A percentile compares a stretch with the other conserved stretches of the same genome.
Conservation (phyloP, 331 rosid species). For the Cydonia oblonga region DNA sequence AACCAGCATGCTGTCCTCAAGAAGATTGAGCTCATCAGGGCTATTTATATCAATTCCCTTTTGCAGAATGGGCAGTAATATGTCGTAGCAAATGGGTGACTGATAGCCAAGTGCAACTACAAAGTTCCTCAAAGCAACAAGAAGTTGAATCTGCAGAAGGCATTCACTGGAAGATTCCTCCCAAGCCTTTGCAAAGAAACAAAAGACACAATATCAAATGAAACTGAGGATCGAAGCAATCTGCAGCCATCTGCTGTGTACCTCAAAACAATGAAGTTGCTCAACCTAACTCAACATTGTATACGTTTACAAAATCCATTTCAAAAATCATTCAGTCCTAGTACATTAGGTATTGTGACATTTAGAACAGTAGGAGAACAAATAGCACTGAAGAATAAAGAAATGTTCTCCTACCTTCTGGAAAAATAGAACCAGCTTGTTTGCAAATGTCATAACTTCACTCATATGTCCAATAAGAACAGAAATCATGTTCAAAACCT, state of each 20-base stretch:
- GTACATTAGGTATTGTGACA: not conserved
- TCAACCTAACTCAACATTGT: not conserved
- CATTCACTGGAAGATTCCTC: constrained; percentile 95
- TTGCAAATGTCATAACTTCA: constrained; percentile 68
- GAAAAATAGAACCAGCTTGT: constrained; percentile 72
- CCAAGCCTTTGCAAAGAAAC: constrained; percentile 57
- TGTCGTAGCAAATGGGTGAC: constrained; percentile 73
- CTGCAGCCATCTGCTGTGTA: not conserved
- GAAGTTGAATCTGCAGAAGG: constrained; percentile 91
- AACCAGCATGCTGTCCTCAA: constrained; percentile 99
- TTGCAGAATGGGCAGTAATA: constrained; percentile 72
- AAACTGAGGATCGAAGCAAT: not conserved
- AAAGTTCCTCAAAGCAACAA: constrained; percentile 78
- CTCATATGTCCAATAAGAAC: constrained; percentile 60
- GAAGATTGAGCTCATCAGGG: constrained; percentile 86
- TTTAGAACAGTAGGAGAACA: not conserved
- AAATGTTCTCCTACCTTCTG: constrained; percentile 50
- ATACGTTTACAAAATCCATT: not conserved
- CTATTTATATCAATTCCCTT: constrained; percentile 78
- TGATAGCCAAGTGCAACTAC: constrained; percentile 82
- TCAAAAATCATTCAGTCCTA: not conserved
- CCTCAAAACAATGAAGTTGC: not conserved
- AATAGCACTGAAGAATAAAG: constrained; percentile 3
- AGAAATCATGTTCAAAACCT: constrained; percentile 79
- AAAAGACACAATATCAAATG: not conserved